Conservation (phyloP, 768 basidiomycete genomes). For the Rhodotorula toruloides region DNA sequence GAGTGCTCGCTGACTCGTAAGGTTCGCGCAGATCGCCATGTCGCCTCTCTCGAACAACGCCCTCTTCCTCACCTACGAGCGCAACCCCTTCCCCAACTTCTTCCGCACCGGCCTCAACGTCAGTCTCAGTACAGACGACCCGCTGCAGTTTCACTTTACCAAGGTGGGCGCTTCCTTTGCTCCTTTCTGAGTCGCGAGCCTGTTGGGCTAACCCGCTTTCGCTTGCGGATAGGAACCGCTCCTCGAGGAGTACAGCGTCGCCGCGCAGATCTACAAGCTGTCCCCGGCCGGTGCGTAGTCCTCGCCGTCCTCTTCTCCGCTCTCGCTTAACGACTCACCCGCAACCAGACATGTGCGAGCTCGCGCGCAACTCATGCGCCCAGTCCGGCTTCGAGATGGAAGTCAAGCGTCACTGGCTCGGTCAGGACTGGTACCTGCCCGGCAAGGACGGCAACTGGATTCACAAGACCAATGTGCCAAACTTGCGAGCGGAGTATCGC, state of each 20-base stretch:
- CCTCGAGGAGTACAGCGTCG: slow-evolving; percentile 94
- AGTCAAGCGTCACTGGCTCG: slow-evolving; percentile 87
- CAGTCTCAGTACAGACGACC: slow-evolving; percentile 91
- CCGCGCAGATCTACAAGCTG: slow-evolving; percentile 97
- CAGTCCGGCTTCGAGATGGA: slow-evolving; percentile 99
- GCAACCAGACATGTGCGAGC: slow-evolving; percentile 66
- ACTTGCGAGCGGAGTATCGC: slow-evolving; percentile 83
- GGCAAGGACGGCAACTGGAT: slow-evolving; percentile 94
- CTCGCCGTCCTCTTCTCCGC: neutral
- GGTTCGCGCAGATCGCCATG: slow-evolving; percentile 69
- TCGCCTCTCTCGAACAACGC: slow-evolving; percentile 97
- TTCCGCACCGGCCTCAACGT: slow-evolving; percentile 92
- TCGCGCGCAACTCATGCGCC: slow-evolving; percentile 94
- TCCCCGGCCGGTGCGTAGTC: slow-evolving; percentile 54
- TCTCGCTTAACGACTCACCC: neutral
- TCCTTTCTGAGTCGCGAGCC: too few species aligned
- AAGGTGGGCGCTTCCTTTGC: slow-evolving; percentile 57
- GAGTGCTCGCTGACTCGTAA: too few species aligned
- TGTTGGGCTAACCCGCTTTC: neutral
- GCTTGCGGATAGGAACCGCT: slow-evolving; percentile 65
- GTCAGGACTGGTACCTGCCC: slow-evolving; percentile 84
- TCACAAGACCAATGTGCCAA: slow-evolving; percentile 98
- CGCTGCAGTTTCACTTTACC: slow-evolving; percentile 95
- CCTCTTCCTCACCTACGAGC: slow-evolving; percentile 89
- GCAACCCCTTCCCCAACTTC: slow-evolving; percentile 94